Conservation (phyloP, 495 filamentous ascomycete species). For the Rusavskia elegans region DNA sequence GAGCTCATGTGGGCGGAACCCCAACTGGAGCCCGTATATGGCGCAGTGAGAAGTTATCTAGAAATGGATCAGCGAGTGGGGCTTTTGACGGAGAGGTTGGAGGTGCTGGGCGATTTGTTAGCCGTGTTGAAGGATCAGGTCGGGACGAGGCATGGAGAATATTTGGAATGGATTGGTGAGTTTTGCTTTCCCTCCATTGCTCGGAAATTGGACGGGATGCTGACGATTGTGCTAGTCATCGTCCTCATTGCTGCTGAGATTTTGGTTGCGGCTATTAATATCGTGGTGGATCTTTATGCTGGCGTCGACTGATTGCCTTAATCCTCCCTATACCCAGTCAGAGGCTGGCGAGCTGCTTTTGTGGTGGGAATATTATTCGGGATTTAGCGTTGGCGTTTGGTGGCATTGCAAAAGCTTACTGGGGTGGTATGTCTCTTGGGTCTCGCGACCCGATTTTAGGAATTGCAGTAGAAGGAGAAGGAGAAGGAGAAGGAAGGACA, state of each 20-base stretch:
- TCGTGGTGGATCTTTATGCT: constrained; percentile 86
- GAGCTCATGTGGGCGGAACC: constrained; percentile 98
- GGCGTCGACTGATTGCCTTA: constrained; percentile 61
- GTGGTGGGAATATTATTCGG: no score
- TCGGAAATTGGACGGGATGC: no score
- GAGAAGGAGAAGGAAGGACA: no score
- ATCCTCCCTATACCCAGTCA: no score
- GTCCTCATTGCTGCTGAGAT: constrained; percentile 93
- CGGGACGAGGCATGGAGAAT: constrained; percentile 90
- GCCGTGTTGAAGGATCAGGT: constrained; percentile 93
- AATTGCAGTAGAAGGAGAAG: no score
- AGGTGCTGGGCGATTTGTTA: constrained; percentile 87
- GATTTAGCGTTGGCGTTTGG: no score
- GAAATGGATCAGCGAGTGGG: constrained; percentile 97
- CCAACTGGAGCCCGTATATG: constrained; percentile 86
- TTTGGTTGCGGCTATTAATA: constrained; percentile 85
- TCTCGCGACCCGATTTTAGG: no score
- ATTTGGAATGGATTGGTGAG: constrained; percentile 88
- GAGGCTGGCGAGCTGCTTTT: no score
- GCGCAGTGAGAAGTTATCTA: constrained; percentile 83
- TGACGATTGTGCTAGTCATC: constrained; percentile 43
- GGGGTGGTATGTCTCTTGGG: no score
- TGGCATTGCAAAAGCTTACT: no score
- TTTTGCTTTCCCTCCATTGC: constrained; percentile 6
- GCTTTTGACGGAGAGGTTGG: constrained; percentile 73